These are phyloP conservation scores for Chlamydomonas sphaeroides DNA, from an alignment of 139 green algal genomes.

Conservation along the genomic window DNA sequence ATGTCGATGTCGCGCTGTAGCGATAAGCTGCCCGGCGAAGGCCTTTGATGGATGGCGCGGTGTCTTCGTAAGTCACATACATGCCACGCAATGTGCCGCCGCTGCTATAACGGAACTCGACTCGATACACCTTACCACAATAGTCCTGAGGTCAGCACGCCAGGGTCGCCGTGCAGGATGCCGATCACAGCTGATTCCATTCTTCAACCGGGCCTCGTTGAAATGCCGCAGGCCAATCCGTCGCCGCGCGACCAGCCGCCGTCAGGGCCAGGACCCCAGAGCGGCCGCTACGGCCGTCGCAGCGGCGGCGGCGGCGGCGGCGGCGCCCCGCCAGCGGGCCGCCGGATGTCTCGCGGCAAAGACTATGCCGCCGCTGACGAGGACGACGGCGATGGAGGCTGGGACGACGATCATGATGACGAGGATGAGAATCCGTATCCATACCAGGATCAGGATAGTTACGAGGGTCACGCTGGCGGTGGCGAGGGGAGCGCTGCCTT, in stretches of 20 bases:
- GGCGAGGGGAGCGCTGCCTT: no score
- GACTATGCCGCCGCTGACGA: background rate
- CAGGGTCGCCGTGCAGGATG: no score
- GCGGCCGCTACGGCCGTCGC: background rate
- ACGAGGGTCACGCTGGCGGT: no score
- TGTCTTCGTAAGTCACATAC: background rate
- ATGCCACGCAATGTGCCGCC: background rate
- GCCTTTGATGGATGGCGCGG: background rate
- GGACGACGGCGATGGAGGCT: background rate
- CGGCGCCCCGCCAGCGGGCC: no score
- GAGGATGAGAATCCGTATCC: background rate
- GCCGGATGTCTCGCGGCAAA: background rate
- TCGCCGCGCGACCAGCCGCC: constrained; percentile 3
- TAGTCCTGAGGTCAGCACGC: no score
- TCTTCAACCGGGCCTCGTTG: background rate
- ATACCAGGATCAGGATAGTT: no score
- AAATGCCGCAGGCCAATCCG: background rate
- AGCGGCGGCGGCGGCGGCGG: no score
- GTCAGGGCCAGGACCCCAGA: background rate
- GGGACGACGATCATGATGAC: background rate
- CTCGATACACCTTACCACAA: no score
- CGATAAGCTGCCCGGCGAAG: background rate
- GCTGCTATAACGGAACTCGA: background rate
- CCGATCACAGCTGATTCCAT: background rate
- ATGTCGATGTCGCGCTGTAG: background rate